Evolutionary conservation across 371 early-diverging fungal species (phyloP), one percentile per base, ranked within the genome.

Genomic region (Rhizopus delemar): DNA sequence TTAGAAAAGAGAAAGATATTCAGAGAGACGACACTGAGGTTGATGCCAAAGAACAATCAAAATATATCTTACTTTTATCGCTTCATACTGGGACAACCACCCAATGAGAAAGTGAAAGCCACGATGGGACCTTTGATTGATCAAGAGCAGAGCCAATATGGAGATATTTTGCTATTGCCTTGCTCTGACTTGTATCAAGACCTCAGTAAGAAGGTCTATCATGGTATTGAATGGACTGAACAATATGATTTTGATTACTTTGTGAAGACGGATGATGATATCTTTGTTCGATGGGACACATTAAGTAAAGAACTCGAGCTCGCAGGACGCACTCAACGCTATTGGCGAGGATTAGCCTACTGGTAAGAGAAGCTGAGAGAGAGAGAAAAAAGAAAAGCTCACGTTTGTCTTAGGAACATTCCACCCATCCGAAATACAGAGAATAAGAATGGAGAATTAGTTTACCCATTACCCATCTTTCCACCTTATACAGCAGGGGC

Each of bases 271-370:
- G 82, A 87, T 9, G 85, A 86, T 38, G 82, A 86, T 59, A 77
- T 85, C 22, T 86, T 85, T 72, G 78, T 83, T 3, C 74, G 85
- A n/a, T 84, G 84, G 84, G 86, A 87, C 52, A 81, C 81, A 5
- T 71, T 87, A 50, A 73, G 74, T 8, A 63, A 69, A 4, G 87
- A 87, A 57, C 57, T 87, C 32, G 63, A 73, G 35, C 67, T 70
- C 4, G 66, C 81, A 13, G 87, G 86, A 8, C 72, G 75, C 5
- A 69, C 68, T 13, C 60, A 75, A 16, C 79, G 83, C 32, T 87
- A 85, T 51, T 87, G 86, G 87, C 77, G 78, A 52, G 85, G 85
- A 31, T 69, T 85, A 9, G 81, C 81, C 3, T 85, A 83, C 58
- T 82, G 81, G 84, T 81, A 81, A 71, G 59, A 57, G 11, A n/a